Evolutionary conservation across 169 alveolate genomes (phyloP), one percentile per base, ranked within the genome.

Genomic region (Eimeria sp.): DNA sequence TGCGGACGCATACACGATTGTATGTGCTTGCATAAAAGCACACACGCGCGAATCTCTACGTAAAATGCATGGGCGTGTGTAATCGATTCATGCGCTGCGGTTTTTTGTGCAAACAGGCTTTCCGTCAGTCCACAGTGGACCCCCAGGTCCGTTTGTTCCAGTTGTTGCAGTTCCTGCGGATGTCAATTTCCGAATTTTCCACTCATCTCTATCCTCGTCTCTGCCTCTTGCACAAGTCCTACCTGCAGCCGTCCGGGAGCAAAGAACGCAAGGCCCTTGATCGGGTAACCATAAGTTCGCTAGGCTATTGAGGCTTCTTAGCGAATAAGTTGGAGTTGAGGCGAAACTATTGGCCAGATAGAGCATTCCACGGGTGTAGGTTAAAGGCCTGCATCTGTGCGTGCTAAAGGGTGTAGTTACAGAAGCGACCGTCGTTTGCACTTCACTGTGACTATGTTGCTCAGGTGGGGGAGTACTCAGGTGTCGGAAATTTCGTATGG

Each of bases 181-280:
- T 90, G 90, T 95, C 97, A 3, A 68, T 85, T 43, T 56, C 85
- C 4, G 95, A 87, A 66, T 85, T 72, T 62, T 89, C 95, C 6
- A 54, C 89, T 37, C 91, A 89, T 72, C 89, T 95, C 66, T 95
- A 95, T 46, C 97, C 95, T 27, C 97, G 90, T 78, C 91, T 96
- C 85, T 97, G 64, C 89, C 97, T 95, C 91, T 91, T 89, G 72
- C 97, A 94, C 72, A 90, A 58, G 85, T 96, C 96, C 88, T 96
- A 85, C 96, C 78, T 80, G 46, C 91, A 90, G 89, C 91, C 91
- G n/a, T 40, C 91, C 6, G 72, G 62, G 66, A 43, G 60, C 71
- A 64, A 76, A 30, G 97, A 95, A 83, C 93, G 77, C 68, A 90
- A 93, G 66, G 89, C 89, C 76, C 96, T 93, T 1, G 93, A 82